phyloP scores from a whole-genome alignment of 768 basidiomycete species.

The Termitomyces sp. region DNA sequence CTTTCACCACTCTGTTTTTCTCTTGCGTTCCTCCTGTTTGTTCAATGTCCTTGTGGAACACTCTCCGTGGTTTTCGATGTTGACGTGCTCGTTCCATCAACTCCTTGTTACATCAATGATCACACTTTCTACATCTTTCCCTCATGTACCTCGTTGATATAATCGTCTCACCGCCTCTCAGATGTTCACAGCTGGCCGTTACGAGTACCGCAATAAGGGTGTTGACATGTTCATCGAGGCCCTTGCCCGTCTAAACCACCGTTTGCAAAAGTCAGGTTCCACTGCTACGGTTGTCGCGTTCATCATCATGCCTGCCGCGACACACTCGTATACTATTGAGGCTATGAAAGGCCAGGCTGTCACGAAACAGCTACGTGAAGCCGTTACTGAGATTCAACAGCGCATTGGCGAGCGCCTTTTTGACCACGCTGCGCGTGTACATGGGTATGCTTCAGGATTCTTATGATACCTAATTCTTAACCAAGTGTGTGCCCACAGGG shows the following conservation, averaged over 20 bases:
- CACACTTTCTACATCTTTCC: background rate
- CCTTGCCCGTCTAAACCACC: conserved; percentile 72
- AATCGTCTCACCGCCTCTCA: conserved; percentile 22
- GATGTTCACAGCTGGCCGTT: conserved; percentile 99
- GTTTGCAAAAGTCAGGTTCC: conserved; percentile 53
- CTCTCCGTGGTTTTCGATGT: background rate
- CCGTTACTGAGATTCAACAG: conserved; percentile 93
- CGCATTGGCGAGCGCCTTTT: conserved; percentile 89
- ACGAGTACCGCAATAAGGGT: conserved; percentile 99
- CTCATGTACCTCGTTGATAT: background rate
- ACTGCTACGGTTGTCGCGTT: conserved; percentile 91
- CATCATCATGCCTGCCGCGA: conserved; percentile 97
- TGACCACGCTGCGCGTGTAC: conserved; percentile 90
- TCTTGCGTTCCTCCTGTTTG: background rate
- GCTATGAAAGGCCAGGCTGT: conserved; percentile 96
- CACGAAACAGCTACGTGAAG: conserved; percentile 93
- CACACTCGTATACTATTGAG: conserved; percentile 95
- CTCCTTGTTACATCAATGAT: background rate
- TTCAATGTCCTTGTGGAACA: background rate
- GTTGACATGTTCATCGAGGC: conserved; percentile 99
- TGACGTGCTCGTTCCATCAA: background rate
- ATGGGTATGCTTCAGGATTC: conserved; percentile 55
- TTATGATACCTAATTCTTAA: background rate
- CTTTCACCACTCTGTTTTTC: too few species aligned
- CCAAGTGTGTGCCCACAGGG: conserved; percentile 43